Conservation (phyloP, 345 rosid species). For the Brassica juncea region DNA sequence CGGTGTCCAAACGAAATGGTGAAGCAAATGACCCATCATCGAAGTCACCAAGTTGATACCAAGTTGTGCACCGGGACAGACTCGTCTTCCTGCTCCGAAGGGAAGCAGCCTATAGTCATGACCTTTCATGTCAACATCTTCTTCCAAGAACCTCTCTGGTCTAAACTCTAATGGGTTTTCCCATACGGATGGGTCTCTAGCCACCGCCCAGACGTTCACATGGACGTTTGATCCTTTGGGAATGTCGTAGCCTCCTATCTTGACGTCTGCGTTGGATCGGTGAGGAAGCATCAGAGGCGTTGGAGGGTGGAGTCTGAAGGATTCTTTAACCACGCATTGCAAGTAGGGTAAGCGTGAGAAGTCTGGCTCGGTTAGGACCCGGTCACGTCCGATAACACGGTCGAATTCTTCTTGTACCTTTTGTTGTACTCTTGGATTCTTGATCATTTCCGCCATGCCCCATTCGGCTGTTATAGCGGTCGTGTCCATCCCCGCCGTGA, state of each 20-base stretch:
- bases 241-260: constrained; percentile 77
- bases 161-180: constrained; percentile 67
- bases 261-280: constrained; percentile 64
- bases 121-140: constrained; percentile 89
- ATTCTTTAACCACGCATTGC: constrained; percentile 73
- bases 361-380: constrained; percentile 69
- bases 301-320: constrained; percentile 81
- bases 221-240: constrained; percentile 83
- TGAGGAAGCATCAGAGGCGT: constrained; percentile 96
- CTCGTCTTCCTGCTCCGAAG: constrained; percentile 71
- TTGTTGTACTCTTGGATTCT: constrained; percentile 74
- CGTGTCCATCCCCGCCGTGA: constrained; percentile 96
- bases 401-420: constrained; percentile 90
- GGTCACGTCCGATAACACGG: constrained; percentile 63
- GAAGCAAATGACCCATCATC: constrained; percentile 68
- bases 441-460: constrained; percentile 86
- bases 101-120: constrained; percentile 78
- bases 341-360: constrained; percentile 73
- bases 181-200: constrained; percentile 78
- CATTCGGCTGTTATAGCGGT: constrained; percentile 79
- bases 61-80: constrained; percentile 75
- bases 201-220: constrained; percentile 86
- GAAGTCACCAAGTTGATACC: constrained; percentile 67
- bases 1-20: constrained; percentile 66
- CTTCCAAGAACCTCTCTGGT: constrained; percentile 84